Conservation (phyloP, 768 basidiomycete species). For the Coprinopsis strossmayeri region DNA sequence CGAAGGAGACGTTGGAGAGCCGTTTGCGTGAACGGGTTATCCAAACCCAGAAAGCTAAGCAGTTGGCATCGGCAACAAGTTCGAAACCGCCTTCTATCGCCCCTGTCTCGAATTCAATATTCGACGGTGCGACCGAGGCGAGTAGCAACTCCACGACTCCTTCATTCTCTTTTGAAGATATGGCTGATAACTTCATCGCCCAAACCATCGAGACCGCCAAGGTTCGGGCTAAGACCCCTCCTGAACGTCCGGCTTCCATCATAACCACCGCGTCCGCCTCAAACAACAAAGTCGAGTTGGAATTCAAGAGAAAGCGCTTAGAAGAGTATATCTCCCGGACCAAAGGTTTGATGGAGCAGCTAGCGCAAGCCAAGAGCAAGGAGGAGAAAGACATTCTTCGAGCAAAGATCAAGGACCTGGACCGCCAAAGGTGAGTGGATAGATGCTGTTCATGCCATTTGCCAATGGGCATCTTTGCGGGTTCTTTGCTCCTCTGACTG, state of each 20-base stretch:
- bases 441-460: neutral
- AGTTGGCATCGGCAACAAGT: constrained; percentile 1
- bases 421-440: constrained; percentile 30
- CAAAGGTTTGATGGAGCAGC: constrained; percentile 42
- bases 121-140: constrained; percentile 1
- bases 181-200: constrained; percentile 52
- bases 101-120: neutral
- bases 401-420: constrained; percentile 40
- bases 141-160: constrained; percentile 11
- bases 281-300: constrained; percentile 27
- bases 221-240: constrained; percentile 15
- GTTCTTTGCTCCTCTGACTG: neutral
- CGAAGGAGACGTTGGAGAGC: constrained; percentile 27
- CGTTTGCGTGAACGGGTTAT: constrained; percentile 29
- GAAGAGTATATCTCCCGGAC: constrained; percentile 48
- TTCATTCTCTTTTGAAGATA: constrained; percentile 38
- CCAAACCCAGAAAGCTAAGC: constrained; percentile 29
- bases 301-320: constrained; percentile 40
- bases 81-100: neutral
- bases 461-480: neutral
- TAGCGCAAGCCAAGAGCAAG: constrained; percentile 40
- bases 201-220: constrained; percentile 45
- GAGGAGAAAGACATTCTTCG: constrained; percentile 43
- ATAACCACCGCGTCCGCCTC: constrained; percentile 4
- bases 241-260: constrained; percentile 11